Evolutionary conservation across 1,284 basidiomycete species (phyloP).

Genomic region (Tilletia walkeri): DNA sequence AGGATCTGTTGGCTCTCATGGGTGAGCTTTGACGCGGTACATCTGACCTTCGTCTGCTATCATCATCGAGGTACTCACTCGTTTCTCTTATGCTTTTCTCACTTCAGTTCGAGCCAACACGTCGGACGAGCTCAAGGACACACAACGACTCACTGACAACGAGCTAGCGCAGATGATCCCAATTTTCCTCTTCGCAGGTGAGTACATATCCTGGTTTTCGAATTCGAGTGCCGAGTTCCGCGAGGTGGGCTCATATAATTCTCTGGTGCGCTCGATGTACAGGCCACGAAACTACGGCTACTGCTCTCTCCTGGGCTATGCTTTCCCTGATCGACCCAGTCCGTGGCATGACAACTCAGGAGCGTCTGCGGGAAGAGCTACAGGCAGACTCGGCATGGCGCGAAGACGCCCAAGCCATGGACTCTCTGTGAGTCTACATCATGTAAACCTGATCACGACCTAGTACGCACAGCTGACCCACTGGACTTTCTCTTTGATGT

Average conservation of each 20-base stretch:
- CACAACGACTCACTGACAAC: conserved; percentile 79
- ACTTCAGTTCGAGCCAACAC: conserved; percentile 61
- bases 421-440: background rate
- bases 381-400: background rate
- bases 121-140: conserved; percentile 77
- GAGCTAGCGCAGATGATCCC: conserved; percentile 61
- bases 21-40: conserved; percentile 59
- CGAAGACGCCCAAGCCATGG: background rate
- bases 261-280: conserved; percentile 41
- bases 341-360: background rate
- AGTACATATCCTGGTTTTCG: conserved; percentile 69
- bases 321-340: background rate
- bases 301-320: conserved; percentile 10
- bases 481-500: background rate
- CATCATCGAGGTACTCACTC: too few relatives aligned
- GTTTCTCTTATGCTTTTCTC: too few relatives aligned
- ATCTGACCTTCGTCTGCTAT: too few relatives aligned
- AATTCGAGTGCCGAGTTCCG: background rate
- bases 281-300: conserved; percentile 10
- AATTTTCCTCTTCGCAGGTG: conserved; percentile 51
- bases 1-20: conserved; percentile 74
- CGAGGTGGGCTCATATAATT: conserved; percentile 64
- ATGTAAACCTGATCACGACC: background rate
- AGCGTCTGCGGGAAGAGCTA: conserved; percentile 4
- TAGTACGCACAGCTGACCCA: background rate